Conservation (phyloP, 75 land plant genomes). For the Pinus taeda region DNA sequence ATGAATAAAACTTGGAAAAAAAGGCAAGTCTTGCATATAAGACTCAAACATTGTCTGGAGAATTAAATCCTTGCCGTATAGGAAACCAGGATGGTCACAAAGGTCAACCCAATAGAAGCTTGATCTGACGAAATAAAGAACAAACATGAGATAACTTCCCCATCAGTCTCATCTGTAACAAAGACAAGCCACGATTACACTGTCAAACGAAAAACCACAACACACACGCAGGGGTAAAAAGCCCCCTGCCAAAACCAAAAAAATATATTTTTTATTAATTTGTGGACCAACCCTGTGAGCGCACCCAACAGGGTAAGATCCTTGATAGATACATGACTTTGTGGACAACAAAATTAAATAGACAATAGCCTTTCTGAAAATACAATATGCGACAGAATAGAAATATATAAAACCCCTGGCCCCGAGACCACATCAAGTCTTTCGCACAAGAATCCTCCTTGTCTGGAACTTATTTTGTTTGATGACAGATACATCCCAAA, state of each 20-base stretch:
- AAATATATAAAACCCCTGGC: neutral
- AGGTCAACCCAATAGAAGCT: neutral
- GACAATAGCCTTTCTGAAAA: neutral
- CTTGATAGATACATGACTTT: neutral
- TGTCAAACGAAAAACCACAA: neutral
- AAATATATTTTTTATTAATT: neutral
- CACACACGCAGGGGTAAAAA: neutral
- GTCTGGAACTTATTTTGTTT: too few relatives aligned
- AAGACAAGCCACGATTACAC: neutral
- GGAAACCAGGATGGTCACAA: too few relatives aligned
- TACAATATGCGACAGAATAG: neutral
- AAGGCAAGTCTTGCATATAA: too few relatives aligned
- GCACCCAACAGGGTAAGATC: conserved; percentile 8
- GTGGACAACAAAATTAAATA: neutral
- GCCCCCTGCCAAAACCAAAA: conserved; percentile 2
- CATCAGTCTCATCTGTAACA: neutral
- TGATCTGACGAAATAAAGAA: neutral
- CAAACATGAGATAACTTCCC: neutral
- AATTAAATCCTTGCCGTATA: too few relatives aligned
- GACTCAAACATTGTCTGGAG: too few relatives aligned
- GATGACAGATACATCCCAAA: too few relatives aligned
- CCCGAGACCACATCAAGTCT: too few relatives aligned
- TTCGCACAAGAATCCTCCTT: too few relatives aligned
- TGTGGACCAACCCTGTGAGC: conserved; percentile 4
- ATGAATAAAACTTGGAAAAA: too few relatives aligned